These are phyloP conservation scores for Mycosarcoma maydis DNA, from an alignment of 1,284 basidiomycete genomes.

Conservation along the genomic window DNA sequence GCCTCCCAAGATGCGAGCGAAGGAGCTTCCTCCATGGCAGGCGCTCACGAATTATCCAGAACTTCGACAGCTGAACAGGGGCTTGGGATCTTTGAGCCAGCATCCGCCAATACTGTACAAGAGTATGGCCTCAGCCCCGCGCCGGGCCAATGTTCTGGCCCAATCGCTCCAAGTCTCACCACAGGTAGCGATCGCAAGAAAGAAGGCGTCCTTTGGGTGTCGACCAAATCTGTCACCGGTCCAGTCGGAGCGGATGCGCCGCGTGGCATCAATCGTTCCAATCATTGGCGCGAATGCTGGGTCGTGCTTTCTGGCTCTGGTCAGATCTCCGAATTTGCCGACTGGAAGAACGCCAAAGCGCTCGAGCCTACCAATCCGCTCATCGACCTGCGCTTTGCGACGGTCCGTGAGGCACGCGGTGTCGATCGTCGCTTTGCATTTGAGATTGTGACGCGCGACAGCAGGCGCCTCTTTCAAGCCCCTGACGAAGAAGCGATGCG, in stretches of 20 bases:
- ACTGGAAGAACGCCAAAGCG: constrained; percentile 56
- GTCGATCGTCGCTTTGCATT: constrained; percentile 67
- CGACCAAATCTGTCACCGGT: constrained; percentile 44
- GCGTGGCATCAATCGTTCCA: constrained; percentile 43
- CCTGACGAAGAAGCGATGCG: constrained; percentile 69
- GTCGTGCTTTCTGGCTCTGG: constrained; percentile 58
- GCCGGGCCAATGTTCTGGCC: neutral
- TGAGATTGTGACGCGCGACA: constrained; percentile 70
- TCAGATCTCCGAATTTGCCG: constrained; percentile 56
- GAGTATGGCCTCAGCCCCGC: neutral
- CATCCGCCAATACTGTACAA: neutral
- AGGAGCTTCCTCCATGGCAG: constrained; percentile 3
- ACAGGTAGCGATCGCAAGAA: constrained; percentile 51
- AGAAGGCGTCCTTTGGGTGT: constrained; percentile 58
- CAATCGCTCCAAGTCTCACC: neutral
- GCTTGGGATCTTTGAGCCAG: constrained; percentile 17
- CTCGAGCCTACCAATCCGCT: constrained; percentile 50
- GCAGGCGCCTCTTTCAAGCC: constrained; percentile 70
- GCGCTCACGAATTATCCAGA: neutral
- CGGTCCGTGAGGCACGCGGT: constrained; percentile 57
- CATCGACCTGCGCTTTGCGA: constrained; percentile 64
- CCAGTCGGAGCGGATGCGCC: constrained; percentile 50
- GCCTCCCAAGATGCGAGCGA: constrained; percentile 8
- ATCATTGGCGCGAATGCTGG: constrained; percentile 57
- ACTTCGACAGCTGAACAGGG: neutral